Evolutionary conservation across 495 filamentous ascomycete genomes (phyloP), one percentile per base, ranked within the genome.

Genomic region (Umbilicaria muhlenbergii): DNA sequence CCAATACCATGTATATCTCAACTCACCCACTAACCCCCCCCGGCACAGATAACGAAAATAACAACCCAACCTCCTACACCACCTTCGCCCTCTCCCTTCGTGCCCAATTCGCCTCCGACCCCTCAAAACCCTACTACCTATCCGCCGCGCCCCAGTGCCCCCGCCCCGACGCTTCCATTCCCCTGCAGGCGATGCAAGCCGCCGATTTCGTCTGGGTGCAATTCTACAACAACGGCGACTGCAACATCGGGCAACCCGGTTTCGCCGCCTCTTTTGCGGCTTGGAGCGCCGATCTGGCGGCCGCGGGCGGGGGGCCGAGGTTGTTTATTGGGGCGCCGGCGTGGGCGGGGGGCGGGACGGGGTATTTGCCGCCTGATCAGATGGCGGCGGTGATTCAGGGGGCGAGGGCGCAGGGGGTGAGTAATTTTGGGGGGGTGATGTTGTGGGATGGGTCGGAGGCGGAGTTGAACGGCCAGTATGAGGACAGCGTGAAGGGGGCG

Each of bases 71-170:
- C 24, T 51, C 54, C 46, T 73, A 69, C 53, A 55, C 56, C 33
- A 52, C 58, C 41, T 62, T 74, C 44, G 64, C 73, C 42, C 48
- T 55, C 4, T 50, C 49, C 2, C 64, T 78, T 12, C 70, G 71
- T n/a, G 45, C 49, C 11, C 56, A 59, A 31, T 71, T 73, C 50
- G 54, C 55, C n/a, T 47, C 55, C 2, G 69, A 67, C 42, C 38
- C 58, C 7, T 51, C 52, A 13, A 70, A 70, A 42, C 51, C 44
- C 1, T 77, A 76, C 57, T 71, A 70, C 53, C 70, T 77, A 46
- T 67, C 69, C 12, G 74, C 69, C 11, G 68, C 73, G 7, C 74
- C 74, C 3, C 71, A 76, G 48, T 77, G 74, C 38, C 64, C 62
- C 0, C 60, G 68, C 16, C 72, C 74, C 0, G 73, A 77, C 47